Percentiles rank a stretch among this genome's conserved stretches.
Evolutionary conservation across 2,329 filamentous ascomycete species (phyloP).

Genomic region (Chlorencoelia australis): DNA sequence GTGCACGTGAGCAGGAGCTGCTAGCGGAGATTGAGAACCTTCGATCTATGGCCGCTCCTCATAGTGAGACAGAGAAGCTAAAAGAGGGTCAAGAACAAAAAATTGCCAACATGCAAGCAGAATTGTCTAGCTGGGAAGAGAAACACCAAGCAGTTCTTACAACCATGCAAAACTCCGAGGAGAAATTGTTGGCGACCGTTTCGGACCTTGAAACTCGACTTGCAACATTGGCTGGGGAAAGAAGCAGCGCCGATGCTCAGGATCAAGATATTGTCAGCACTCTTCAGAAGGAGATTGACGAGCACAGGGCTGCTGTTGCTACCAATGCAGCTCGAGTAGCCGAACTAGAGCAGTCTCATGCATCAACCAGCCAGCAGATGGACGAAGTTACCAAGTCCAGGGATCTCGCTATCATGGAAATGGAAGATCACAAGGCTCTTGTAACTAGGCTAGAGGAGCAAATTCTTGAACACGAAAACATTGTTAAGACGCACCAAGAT

Average conservation of each 20-base stretch:
- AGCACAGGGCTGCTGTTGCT: conserved; percentile 67
- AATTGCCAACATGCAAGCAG: conserved; percentile 55
- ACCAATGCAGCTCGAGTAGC: conserved; percentile 59
- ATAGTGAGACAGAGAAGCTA: conserved; percentile 11
- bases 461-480: conserved; percentile 48
- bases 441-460: conserved; percentile 46
- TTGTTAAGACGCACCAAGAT: conserved; percentile 45
- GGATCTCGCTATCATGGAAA: conserved; percentile 35
- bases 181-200: conserved; percentile 62
- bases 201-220: conserved; percentile 55
- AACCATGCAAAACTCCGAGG: conserved; percentile 62
- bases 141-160: conserved; percentile 65
- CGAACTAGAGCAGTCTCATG: conserved; percentile 64
- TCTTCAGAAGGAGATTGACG: conserved; percentile 66
- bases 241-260: conserved; percentile 45
- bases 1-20: conserved; percentile 66
- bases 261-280: conserved; percentile 39
- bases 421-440: conserved; percentile 33
- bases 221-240: conserved; percentile 29
- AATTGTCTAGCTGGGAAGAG: conserved; percentile 63
- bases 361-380: conserved; percentile 55
- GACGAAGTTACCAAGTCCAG: conserved; percentile 54
- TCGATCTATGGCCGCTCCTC: conserved; percentile 29
- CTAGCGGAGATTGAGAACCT: conserved; percentile 60
- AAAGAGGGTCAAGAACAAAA: conserved; percentile 25